Evolutionary conservation across 2,329 filamentous ascomycete species (phyloP).

Genomic region (Epichloe scottii): DNA sequence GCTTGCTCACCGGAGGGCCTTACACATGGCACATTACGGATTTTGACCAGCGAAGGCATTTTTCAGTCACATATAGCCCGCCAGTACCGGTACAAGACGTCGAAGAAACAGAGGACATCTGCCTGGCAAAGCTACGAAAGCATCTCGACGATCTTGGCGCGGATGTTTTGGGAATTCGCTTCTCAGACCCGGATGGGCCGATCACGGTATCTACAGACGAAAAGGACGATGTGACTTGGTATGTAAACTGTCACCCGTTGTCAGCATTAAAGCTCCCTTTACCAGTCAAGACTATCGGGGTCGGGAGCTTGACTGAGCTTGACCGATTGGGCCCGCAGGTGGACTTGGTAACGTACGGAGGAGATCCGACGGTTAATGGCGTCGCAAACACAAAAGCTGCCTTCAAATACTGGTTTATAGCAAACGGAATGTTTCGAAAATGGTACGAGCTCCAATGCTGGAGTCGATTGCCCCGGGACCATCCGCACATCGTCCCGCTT

Average conservation of each 20-base stretch:
- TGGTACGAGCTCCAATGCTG: constrained; percentile 25
- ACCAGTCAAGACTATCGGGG: constrained; percentile 5
- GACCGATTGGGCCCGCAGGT: constrained; percentile 15
- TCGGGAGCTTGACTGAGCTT: constrained; percentile 16
- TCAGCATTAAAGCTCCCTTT: constrained; percentile 9
- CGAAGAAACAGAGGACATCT: constrained; percentile 10
- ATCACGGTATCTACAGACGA: constrained; percentile 10
- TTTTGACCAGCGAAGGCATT: constrained; percentile 13
- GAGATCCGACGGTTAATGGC: background rate
- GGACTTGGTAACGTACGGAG: constrained; percentile 14
- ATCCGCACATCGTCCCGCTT: constrained; percentile 24
- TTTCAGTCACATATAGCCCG: constrained; percentile 11
- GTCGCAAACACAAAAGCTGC: constrained; percentile 9
- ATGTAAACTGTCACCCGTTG: constrained; percentile 14
- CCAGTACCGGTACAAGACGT: constrained; percentile 11
- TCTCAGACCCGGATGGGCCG: constrained; percentile 10
- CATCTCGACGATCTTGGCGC: constrained; percentile 9
- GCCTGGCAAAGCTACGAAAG: constrained; percentile 12
- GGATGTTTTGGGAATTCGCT: constrained; percentile 11
- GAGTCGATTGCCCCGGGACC: constrained; percentile 20
- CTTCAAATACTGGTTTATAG: constrained; percentile 24
- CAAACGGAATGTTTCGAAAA: constrained; percentile 7
- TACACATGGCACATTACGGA: constrained; percentile 15
- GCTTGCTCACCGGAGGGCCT: constrained; percentile 7
- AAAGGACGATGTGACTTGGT: constrained; percentile 16